Base-by-base conservation (phyloP, 805 yeast genomes). In the Torulaspora microellipsoides region DNA sequence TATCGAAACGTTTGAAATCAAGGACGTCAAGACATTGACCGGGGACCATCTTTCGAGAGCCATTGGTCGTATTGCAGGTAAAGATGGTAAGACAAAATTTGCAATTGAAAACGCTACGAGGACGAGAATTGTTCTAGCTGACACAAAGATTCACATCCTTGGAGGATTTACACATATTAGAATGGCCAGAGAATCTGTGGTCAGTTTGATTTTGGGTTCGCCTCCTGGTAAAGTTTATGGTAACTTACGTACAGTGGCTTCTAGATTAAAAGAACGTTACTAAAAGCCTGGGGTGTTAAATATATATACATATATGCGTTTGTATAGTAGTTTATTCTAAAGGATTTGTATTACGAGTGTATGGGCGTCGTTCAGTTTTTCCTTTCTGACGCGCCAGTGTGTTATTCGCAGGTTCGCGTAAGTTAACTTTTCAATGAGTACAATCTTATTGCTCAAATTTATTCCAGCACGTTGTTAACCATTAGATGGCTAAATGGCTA, bases 141-240 rank as follows among this genome's bases (percentile, higher is more conserved):
- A 93, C 67, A 80, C 95, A 36, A 93, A 91, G 65, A 90, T 93
- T 58, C 99, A 93, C 66, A 93, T 93, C 50, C 73, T 93, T 42
- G 99, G 99, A 38, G 99, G 99, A 0, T 93, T 87, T 70, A 83
- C 95, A 14, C 96, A 93, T 67, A 93, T 93, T 57, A 80, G 95
- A 71, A 90, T 93, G 83, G 99, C 99, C n/a, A 80, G 98, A 70
- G 96, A 89, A 69, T 83, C 98, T 12, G 96, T 93, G 27, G 96
- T 93, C 47, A 80, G 91, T 52, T 76, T 93, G 62, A 93, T 93
- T 69, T 77, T 93, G 58, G 99, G 99, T 72, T 83, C 95, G 48
- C 99, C 98, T 32, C 99, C 99, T 31, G 97, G 98, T 53, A 93
- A 93, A 68, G 96, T 93, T 45, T 93, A 93, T 64, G 98, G 98